These are phyloP conservation scores for Cardamine resedifolia DNA, from an alignment of 345 rosid genomes.

Conservation along the genomic window DNA sequence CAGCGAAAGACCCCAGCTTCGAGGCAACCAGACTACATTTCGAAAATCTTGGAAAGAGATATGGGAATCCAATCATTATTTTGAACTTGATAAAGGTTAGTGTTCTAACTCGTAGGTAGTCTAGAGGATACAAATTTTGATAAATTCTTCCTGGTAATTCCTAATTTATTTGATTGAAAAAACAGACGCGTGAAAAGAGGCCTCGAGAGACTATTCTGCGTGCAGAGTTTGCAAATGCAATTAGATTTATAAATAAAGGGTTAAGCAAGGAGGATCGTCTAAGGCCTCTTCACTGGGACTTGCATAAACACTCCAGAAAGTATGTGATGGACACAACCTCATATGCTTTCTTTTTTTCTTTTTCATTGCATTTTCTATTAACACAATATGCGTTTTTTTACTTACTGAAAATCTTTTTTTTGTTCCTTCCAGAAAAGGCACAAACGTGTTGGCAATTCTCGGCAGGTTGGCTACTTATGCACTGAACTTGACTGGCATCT, in stretches of 20 bases:
- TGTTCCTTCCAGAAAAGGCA: constrained; percentile 49
- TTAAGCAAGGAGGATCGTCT: constrained; percentile 62
- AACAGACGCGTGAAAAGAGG: constrained; percentile 76
- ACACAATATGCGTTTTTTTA: constrained; percentile 1
- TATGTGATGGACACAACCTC: constrained; percentile 34
- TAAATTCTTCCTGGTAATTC: constrained; percentile 4
- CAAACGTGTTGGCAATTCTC: constrained; percentile 68
- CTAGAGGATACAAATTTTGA: constrained; percentile 16
- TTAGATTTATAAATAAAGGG: constrained; percentile 62
- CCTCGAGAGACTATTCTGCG: constrained; percentile 91
- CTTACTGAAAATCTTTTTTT: neutral
- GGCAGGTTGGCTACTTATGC: constrained; percentile 67
- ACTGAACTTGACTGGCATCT: constrained; percentile 72
- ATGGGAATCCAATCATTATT: constrained; percentile 87
- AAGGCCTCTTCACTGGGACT: constrained; percentile 88
- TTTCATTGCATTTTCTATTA: constrained; percentile 14
- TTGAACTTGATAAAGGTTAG: constrained; percentile 86
- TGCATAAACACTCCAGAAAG: constrained; percentile 73
- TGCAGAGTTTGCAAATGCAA: constrained; percentile 77
- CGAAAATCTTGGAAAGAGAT: constrained; percentile 84
- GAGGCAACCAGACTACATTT: constrained; percentile 93
- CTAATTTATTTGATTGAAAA: constrained; percentile 29
- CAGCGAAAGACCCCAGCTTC: constrained; percentile 66
- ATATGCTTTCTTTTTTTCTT: neutral
- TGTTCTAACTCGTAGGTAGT: constrained; percentile 9